These are phyloP conservation scores for Puccinia triticina DNA, from an alignment of 1,284 basidiomycete species.

Conservation along the genomic window DNA sequence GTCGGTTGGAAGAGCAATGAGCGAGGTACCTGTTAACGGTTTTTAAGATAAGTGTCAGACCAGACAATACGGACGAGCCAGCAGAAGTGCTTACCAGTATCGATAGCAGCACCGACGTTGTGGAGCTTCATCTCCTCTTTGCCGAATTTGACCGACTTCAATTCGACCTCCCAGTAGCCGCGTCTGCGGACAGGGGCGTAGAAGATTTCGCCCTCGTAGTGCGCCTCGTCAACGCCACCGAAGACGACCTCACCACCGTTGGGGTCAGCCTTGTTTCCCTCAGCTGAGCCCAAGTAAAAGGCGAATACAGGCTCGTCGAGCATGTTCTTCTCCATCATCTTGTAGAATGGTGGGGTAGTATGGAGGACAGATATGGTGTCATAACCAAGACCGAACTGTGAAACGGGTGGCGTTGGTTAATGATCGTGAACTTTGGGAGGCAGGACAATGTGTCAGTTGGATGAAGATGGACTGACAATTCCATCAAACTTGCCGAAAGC, in stretches of 20 bases:
- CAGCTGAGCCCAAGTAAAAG: conserved; percentile 87
- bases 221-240: conserved; percentile 80
- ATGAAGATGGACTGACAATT: background rate
- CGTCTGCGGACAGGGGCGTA: conserved; percentile 93
- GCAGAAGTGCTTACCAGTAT: conserved; percentile 71
- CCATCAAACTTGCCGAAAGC: conserved; percentile 83
- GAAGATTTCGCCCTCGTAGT: conserved; percentile 78
- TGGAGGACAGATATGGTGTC: conserved; percentile 95
- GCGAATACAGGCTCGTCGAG: conserved; percentile 87
- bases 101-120: conserved; percentile 82
- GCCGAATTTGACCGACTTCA: conserved; percentile 62
- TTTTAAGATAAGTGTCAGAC: background rate
- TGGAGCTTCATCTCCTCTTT: conserved; percentile 81
- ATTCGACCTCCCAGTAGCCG: conserved; percentile 80
- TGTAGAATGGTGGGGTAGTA: conserved; percentile 93
- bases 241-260: conserved; percentile 85
- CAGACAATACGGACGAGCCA: background rate
- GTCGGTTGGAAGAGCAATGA: conserved; percentile 89
- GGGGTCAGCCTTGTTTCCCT: conserved; percentile 67
- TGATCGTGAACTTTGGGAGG: conserved; percentile 52
- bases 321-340: conserved; percentile 81
- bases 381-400: conserved; percentile 92
- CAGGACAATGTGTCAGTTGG: background rate
- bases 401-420: background rate
- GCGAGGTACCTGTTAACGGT: conserved; percentile 72